Evolutionary conservation across 306 rosid species (phyloP).

Genomic region (Notholithocarpus densiflorus): DNA sequence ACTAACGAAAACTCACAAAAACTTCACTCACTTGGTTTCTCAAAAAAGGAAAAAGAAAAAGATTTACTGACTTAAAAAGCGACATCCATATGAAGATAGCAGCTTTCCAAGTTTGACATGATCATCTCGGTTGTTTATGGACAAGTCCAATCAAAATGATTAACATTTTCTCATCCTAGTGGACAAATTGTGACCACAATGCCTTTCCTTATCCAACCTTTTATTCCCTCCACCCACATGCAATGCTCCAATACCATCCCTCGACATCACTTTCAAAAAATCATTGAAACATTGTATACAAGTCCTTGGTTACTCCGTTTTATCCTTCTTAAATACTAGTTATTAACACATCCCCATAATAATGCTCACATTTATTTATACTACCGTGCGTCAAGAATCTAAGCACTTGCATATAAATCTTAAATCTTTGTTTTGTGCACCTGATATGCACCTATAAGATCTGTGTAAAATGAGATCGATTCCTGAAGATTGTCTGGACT

Average conservation of each 20-base stretch:
- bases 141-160: background rate
- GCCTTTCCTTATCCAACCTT: slow-evolving; percentile 33
- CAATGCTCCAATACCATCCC: slow-evolving; percentile 38
- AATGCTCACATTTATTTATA: slow-evolving; percentile 37
- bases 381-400: slow-evolving; percentile 35
- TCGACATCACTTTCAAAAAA: slow-evolving; percentile 22
- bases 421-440: slow-evolving; percentile 25
- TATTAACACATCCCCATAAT: slow-evolving; percentile 41
- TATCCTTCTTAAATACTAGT: background rate
- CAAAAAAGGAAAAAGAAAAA: too few species aligned
- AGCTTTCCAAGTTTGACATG: background rate
- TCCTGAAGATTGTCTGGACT: slow-evolving; percentile 31
- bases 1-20: rapidly evolving
- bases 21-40: too few species aligned
- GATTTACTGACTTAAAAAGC: background rate
- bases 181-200: slow-evolving; percentile 50
- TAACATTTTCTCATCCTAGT: slow-evolving; percentile 6
- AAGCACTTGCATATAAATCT: slow-evolving; percentile 17
- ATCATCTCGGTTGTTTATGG: slow-evolving; percentile 9
- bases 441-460: slow-evolving; percentile 21
- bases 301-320: slow-evolving; percentile 23
- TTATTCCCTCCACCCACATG: slow-evolving; percentile 51
- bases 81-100: background rate
- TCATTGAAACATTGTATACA: slow-evolving; percentile 16
- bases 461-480: slow-evolving; percentile 41